Evolutionary conservation across 352 stramenopile species (phyloP), one percentile per base, ranked within the genome.

Genomic region (Thalassiosira mediterranea): DNA sequence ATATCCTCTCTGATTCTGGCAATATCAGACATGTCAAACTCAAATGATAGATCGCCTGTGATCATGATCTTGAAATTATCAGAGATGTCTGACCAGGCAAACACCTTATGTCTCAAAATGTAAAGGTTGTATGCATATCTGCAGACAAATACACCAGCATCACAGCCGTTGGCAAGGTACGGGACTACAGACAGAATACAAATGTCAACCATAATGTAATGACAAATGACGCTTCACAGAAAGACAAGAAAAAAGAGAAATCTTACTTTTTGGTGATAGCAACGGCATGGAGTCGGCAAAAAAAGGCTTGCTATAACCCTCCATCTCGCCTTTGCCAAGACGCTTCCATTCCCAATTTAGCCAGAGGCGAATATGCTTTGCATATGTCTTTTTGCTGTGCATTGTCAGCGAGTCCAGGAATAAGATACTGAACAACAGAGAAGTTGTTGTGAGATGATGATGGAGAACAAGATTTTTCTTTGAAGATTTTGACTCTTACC

Each of bases 351-450:
- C 91, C 62, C 77, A 89, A 67, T 94, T 95, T 15, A 97, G 75
- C 89, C 96, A 98, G 49, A 90, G 89, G 5, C 88, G 84, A 25
- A 98, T 76, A 53, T 94, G 90, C 19, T 72, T 88, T 3, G 85
- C 85, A 51, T 98, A 93, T 65, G 89, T 94, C 28, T 94, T 92
- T 78, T 97, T 97, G 53, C 86, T 90, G 72, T 98, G 96, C 64
- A 94, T 96, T n/a, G 90, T 92, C 42, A 98, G 86, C 42, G 95
- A 98, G 80, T 98, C 96, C 44, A 98, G 84, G 80, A 98, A 98
- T 5, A 98, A 85, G 42, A 98, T 83, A 67, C 94, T 97, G 15
- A 84, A 85, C 46, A 62, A 73, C 17, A 65, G 17, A 48, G 19
- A 32, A 28, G 48, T 11, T 29, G 21, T 21, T 8, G 29, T 69